Evolutionary conservation across 2,329 filamentous ascomycete genomes (phyloP).

Genomic region (Sordariomycetes sp.): DNA sequence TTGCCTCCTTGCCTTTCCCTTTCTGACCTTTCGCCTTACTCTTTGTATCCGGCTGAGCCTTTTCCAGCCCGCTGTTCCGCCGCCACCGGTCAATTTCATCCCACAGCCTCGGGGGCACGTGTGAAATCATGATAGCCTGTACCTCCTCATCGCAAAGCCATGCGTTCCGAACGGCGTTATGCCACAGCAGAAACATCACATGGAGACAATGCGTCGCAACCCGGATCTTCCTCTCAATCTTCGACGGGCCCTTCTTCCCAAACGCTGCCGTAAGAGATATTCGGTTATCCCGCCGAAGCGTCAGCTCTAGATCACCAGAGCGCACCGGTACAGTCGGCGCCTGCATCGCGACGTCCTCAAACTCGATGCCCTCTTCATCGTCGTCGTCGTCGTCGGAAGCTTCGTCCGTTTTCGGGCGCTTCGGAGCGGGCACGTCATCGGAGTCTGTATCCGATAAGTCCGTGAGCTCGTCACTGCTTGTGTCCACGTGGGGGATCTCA

Average conservation of each 20-base stretch:
- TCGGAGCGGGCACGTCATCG: slow-evolving; percentile 25
- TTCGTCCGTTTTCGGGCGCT: slow-evolving; percentile 23
- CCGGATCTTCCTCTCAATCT: slow-evolving; percentile 68
- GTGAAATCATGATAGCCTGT: slow-evolving; percentile 63
- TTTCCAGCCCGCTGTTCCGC: slow-evolving; percentile 49
- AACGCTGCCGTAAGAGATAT: slow-evolving; percentile 48
- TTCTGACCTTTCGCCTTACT: slow-evolving; percentile 19
- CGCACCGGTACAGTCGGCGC: slow-evolving; percentile 30
- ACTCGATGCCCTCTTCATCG: slow-evolving; percentile 49
- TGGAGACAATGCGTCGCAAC: slow-evolving; percentile 77
- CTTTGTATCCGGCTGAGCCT: slow-evolving; percentile 14
- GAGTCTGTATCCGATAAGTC: slow-evolving; percentile 46
- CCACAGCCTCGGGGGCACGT: slow-evolving; percentile 54
- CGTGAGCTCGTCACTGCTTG: slow-evolving; percentile 21
- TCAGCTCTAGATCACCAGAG: slow-evolving; percentile 61
- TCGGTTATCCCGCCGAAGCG: slow-evolving; percentile 43
- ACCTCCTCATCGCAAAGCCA: slow-evolving; percentile 71
- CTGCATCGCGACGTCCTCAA: slow-evolving; percentile 39
- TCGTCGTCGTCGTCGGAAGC: slow-evolving; percentile 29
- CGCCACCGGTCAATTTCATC: slow-evolving; percentile 64
- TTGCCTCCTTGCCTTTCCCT: slow-evolving; percentile 15
- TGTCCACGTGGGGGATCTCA: slow-evolving; percentile 23
- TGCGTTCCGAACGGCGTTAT: slow-evolving; percentile 73
- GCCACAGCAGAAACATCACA: slow-evolving; percentile 76
- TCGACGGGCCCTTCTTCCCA: slow-evolving; percentile 74